Percentiles rank a stretch among this genome's conserved stretches.
Conservation (phyloP, 305 asterid species). For the Striga hermonthica region DNA sequence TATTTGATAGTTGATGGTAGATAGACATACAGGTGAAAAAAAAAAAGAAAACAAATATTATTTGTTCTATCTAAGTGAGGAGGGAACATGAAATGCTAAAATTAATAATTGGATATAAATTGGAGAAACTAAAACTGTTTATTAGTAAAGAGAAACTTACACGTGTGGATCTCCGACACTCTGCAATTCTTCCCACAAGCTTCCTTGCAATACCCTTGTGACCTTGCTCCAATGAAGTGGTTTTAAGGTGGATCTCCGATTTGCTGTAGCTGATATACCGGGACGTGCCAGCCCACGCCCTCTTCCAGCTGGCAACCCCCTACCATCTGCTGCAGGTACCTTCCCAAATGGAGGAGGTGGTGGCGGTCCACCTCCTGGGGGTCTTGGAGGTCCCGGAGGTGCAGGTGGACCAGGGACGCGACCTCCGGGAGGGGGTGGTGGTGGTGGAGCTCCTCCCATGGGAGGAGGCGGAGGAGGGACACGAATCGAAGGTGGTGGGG, state of each 20-base stretch:
- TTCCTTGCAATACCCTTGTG: constrained; percentile 94
- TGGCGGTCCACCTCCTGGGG: constrained; percentile 58
- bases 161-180: constrained; percentile 80
- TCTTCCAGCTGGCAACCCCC: constrained; percentile 39
- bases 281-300: constrained; percentile 55
- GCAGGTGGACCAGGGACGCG: background rate
- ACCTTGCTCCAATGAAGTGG: constrained; percentile 99
- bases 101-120: constrained; percentile 3
- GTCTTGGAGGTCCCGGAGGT: constrained; percentile 33
- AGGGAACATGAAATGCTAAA: constrained; percentile 6
- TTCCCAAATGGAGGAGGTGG: constrained; percentile 79
- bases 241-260: constrained; percentile 74
- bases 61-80: constrained; percentile 1
- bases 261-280: constrained; percentile 38
- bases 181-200: constrained; percentile 99
- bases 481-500: constrained; percentile 32
- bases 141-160: constrained; percentile 48
- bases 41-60: constrained; percentile 4
- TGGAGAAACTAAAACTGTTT: background rate
- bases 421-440: constrained; percentile 31
- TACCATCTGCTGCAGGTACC: constrained; percentile 44
- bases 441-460: constrained; percentile 31
- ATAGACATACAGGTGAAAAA: constrained; percentile 12
- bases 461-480: constrained; percentile 36
- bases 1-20: constrained; percentile 21